Evolutionary conservation across 2,329 filamentous ascomycete genomes (phyloP), one percentile per base, ranked within the genome.

Genomic region (Hysterium pulicare): DNA sequence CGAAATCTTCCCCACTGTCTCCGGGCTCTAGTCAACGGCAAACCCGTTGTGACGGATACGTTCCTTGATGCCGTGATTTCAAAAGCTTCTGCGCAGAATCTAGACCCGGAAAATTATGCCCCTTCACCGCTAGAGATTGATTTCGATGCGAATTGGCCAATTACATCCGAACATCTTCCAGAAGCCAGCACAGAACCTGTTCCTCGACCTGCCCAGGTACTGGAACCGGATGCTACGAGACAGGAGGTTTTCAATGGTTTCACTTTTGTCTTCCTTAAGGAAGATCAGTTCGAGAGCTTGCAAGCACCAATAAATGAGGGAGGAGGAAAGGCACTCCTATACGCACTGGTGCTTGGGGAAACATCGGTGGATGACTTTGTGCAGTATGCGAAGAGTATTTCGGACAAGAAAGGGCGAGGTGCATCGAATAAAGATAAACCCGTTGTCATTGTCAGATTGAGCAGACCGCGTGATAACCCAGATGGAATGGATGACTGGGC

Each of bases 1-100:
- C 79, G 93, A 36, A 98, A 97, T 63, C 91, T 89, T 0, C 79
- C 90, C 0, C 90, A 89, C 51, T 88, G 87, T 0, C 74, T 98
- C 2, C 89, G 94, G 59, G 91, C 88, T 2, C 73, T 98, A 8
- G 83, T 96, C 28, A 86, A 90, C 55, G 89, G 81, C 11, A 85
- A 79, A 64, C 81, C 83, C 53, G 83, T 97, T 32, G 89, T 97
- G 9, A 81, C 81, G 3, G 75, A 79, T 26, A 72, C 78, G 0
- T 97, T 86, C 53, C 73, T 95, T 11, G 81, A 90, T 48, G 84
- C 85, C 0, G 69, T 97, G 1, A 73, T 82, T 1, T 71, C 77
- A 32, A 83, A 78, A 5, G 77, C 83, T 1, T 74, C 72, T 9
- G 42, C 48, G n/a, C 52, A 55, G 20, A 48, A 50, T 21, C 58